These are phyloP conservation scores for Phialophora expanda DNA, from an alignment of 2,329 filamentous ascomycete genomes.

Conservation along the genomic window DNA sequence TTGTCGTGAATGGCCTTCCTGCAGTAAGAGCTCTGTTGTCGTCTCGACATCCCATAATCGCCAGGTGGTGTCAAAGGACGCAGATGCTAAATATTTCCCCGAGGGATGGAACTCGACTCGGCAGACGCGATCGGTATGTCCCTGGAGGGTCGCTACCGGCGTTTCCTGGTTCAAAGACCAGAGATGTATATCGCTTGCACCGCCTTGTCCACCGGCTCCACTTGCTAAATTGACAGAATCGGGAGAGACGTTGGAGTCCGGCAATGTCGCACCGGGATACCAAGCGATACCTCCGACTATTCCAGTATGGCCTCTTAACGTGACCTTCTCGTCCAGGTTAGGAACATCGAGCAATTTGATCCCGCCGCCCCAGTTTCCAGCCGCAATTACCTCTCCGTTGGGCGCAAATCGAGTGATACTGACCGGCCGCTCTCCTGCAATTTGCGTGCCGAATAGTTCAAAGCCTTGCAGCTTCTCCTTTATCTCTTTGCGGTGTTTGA, in stretches of 20 bases:
- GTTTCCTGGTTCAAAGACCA: constrained; percentile 90
- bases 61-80: constrained; percentile 96
- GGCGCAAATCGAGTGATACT: constrained; percentile 92
- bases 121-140: constrained; percentile 86
- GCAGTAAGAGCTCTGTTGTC: constrained; percentile 79
- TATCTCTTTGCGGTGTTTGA: constrained; percentile 87
- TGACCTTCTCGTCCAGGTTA: constrained; percentile 75
- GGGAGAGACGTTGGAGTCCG: constrained; percentile 71
- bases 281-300: constrained; percentile 90
- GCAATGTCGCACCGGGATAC: constrained; percentile 80
- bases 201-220: constrained; percentile 64
- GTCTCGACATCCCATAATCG: constrained; percentile 92
- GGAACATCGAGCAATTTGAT: constrained; percentile 86
- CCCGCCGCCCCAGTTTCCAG: constrained; percentile 90
- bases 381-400: constrained; percentile 79
- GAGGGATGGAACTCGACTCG: constrained; percentile 94
- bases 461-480: constrained; percentile 83
- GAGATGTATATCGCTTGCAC: constrained; percentile 83
- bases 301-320: constrained; percentile 81
- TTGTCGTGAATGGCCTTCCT: constrained; percentile 93
- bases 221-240: constrained; percentile 84
- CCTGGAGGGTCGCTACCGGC: constrained; percentile 78
- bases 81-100: constrained; percentile 85
- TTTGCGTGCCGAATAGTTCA: constrained; percentile 92
- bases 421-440: constrained; percentile 85